A percentile compares a stretch with the other conserved stretches of the same genome.
Conservation (phyloP, 208 protist species). For the Wallacemonas sp. region DNA sequence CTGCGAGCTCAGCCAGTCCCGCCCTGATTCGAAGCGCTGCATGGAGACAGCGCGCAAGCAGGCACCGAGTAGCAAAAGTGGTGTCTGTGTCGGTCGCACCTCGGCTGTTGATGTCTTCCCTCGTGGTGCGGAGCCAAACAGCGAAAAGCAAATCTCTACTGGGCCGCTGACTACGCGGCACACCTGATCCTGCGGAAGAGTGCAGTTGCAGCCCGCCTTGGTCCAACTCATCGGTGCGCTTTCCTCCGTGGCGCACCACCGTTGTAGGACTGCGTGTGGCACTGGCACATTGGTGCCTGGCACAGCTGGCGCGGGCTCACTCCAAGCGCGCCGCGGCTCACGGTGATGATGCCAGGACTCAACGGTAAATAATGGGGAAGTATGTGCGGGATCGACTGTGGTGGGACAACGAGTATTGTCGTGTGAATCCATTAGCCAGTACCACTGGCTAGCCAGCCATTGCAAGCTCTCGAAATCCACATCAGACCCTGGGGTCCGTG, state of each 20-base stretch:
- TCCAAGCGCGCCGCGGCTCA: too few relatives aligned
- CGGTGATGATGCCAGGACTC: background rate
- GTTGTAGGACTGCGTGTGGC: background rate
- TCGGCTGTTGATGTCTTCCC: background rate
- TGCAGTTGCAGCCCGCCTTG: background rate
- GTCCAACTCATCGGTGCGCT: background rate
- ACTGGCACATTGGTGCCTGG: background rate
- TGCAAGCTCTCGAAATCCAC: background rate
- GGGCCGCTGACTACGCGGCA: background rate
- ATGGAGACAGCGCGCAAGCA: background rate
- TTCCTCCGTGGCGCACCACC: background rate
- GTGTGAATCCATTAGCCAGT: background rate
- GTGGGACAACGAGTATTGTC: too few relatives aligned
- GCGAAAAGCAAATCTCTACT: background rate
- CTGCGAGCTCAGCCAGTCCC: background rate
- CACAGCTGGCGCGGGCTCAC: background rate
- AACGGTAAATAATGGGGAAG: background rate
- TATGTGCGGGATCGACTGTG: background rate
- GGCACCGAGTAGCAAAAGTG: background rate
- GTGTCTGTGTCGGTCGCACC: slow-evolving; percentile 2
- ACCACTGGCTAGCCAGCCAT: background rate
- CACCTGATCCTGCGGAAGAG: background rate
- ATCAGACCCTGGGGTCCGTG: too few relatives aligned
- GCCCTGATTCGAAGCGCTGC: background rate
- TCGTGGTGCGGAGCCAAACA: too few relatives aligned